Evolutionary conservation across 176 grass and related monocot genomes (phyloP).

Genomic region (Eleusine coracana): DNA sequence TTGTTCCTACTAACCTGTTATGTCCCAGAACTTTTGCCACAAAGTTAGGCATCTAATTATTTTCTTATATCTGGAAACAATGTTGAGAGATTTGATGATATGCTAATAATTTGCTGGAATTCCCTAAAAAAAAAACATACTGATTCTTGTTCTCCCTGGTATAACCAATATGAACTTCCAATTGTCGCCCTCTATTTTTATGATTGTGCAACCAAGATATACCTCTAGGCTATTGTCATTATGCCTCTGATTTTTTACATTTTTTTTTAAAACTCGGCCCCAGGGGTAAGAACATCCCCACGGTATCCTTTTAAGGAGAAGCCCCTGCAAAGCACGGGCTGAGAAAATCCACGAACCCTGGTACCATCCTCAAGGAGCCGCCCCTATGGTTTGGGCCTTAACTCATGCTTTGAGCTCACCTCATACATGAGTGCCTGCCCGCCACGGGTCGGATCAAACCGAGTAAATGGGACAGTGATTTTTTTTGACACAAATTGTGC

Average conservation of each 20-base stretch:
- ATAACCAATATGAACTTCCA: conserved; percentile 4
- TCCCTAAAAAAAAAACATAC: not conserved
- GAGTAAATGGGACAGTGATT: too few species aligned
- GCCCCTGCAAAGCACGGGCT: too few species aligned
- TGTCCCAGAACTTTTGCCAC: not conserved
- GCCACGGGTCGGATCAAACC: too few species aligned
- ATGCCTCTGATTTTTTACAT: not conserved
- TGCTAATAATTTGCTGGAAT: not conserved
- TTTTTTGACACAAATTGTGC: too few species aligned
- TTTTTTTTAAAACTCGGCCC: not conserved
- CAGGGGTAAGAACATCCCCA: too few species aligned
- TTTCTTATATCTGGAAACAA: not conserved
- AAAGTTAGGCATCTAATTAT: not conserved
- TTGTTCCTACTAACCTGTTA: not conserved
- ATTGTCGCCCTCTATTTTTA: conserved; percentile 8
- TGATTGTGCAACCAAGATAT: conserved; percentile 18
- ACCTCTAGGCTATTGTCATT: not conserved
- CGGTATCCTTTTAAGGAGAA: too few species aligned
- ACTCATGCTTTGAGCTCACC: too few species aligned
- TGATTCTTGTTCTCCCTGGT: not conserved
- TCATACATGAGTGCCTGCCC: too few species aligned
- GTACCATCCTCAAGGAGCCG: too few species aligned
- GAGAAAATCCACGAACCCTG: too few species aligned
- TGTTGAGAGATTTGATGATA: not conserved
- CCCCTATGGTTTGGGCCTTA: too few species aligned